phyloP scores from a whole-genome alignment of 2,329 filamentous ascomycete genomes.

The Pseudocercospora eumusae region DNA sequence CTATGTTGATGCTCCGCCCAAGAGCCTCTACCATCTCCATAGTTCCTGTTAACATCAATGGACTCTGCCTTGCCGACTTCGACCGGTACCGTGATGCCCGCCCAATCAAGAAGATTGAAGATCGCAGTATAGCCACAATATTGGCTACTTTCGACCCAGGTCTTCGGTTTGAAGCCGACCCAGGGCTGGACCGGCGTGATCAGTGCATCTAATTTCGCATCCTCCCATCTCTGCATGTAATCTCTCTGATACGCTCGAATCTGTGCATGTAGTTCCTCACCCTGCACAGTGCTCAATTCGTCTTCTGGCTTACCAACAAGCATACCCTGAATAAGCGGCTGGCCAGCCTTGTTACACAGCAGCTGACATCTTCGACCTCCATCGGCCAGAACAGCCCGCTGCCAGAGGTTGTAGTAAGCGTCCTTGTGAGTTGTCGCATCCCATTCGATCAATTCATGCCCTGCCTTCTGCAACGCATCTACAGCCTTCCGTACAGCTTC shows the following conservation, averaged over 20 bases:
- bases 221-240: constrained; percentile 46
- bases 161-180: constrained; percentile 27
- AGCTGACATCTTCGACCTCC: constrained; percentile 23
- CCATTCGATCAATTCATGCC: constrained; percentile 34
- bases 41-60: background rate
- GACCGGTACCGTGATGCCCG: constrained; percentile 3
- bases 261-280: constrained; percentile 20
- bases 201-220: constrained; percentile 53
- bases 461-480: constrained; percentile 43
- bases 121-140: constrained; percentile 29
- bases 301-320: constrained; percentile 26
- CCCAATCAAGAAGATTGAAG: constrained; percentile 29
- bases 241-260: constrained; percentile 14
- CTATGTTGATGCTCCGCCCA: constrained; percentile 2
- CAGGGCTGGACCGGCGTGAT: constrained; percentile 44
- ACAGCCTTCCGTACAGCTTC: constrained; percentile 48
- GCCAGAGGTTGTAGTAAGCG: constrained; percentile 23
- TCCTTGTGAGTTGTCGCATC: constrained; percentile 19
- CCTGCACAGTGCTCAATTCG: constrained; percentile 19
- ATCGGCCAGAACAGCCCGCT: constrained; percentile 26
- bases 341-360: constrained; percentile 23
- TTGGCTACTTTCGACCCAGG: constrained; percentile 26
- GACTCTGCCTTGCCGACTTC: background rate
- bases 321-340: constrained; percentile 32
- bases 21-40: background rate